Evolutionary conservation across 306 rosid genomes (phyloP).

Genomic region (Quercus rubra): DNA sequence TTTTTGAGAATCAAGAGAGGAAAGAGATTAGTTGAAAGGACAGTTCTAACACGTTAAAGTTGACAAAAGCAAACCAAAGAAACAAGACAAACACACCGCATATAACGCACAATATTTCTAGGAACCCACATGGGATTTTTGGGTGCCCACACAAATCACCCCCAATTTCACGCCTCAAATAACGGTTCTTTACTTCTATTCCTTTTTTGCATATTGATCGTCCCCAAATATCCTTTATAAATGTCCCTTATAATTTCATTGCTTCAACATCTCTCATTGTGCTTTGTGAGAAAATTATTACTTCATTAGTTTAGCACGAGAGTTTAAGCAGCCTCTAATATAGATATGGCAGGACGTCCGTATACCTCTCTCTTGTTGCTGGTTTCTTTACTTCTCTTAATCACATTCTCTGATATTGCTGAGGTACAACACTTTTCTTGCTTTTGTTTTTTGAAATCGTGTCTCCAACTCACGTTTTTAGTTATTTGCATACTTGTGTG

Average conservation of each 20-base stretch:
- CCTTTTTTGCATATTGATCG: background rate
- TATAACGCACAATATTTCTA: conserved; percentile 38
- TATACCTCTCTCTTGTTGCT: conserved; percentile 33
- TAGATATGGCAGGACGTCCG: conserved; percentile 38
- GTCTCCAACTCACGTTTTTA: too few relatives aligned
- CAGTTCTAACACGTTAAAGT: conserved; percentile 21
- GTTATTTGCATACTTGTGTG: too few relatives aligned
- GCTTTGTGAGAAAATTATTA: background rate
- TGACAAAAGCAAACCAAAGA: conserved; percentile 29
- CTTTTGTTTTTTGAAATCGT: background rate
- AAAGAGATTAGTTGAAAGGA: background rate
- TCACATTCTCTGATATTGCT: conserved; percentile 49
- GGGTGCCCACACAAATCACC: background rate
- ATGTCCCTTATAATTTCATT: conserved; percentile 12
- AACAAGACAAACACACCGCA: conserved; percentile 43
- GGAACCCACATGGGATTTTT: conserved; percentile 3
- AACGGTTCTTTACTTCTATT: conserved; percentile 15
- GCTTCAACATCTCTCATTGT: background rate
- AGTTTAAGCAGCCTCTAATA: background rate
- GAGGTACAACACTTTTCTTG: conserved; percentile 40
- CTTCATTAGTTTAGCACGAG: background rate
- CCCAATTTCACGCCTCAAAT: conserved; percentile 34
- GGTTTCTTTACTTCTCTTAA: conserved; percentile 55
- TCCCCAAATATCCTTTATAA: conserved; percentile 32
- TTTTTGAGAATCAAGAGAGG: background rate